These are phyloP conservation scores for Fusarium annulatum DNA, from an alignment of 2,329 filamentous ascomycete genomes.

Conservation along the genomic window DNA sequence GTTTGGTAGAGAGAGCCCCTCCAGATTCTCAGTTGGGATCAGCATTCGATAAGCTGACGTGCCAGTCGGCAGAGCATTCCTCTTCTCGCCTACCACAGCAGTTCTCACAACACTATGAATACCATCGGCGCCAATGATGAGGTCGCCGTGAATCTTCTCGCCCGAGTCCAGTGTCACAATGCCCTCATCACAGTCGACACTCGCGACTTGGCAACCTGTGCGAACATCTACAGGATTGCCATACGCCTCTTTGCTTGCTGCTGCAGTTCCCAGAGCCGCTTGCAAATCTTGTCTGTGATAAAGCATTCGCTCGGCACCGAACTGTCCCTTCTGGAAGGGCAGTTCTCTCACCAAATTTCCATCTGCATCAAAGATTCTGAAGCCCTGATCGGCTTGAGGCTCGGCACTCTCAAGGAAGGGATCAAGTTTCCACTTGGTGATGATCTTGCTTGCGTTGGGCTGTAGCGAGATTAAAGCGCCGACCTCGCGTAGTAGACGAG, in stretches of 20 bases:
- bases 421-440: constrained; percentile 32
- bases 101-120: constrained; percentile 37
- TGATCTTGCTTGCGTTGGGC: constrained; percentile 38
- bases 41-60: constrained; percentile 40
- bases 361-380: constrained; percentile 34
- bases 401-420: constrained; percentile 27
- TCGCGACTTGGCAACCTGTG: constrained; percentile 25
- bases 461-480: constrained; percentile 37
- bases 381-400: constrained; percentile 31
- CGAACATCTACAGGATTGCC: constrained; percentile 29
- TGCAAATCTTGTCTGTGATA: constrained; percentile 40
- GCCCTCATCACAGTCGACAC: constrained; percentile 29
- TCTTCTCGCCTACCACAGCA: constrained; percentile 27
- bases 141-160: constrained; percentile 27
- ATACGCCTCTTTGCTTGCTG: constrained; percentile 3
- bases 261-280: constrained; percentile 25
- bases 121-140: constrained; percentile 39
- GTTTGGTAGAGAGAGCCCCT: constrained; percentile 4
- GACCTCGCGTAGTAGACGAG: constrained; percentile 37
- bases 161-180: constrained; percentile 30
- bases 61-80: constrained; percentile 27
- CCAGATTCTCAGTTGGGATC: constrained; percentile 29
- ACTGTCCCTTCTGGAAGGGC: constrained; percentile 26
- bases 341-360: constrained; percentile 33
- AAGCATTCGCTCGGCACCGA: constrained; percentile 35